phyloP scores from a whole-genome alignment of 805 yeast genomes.

The Saccharomycopsis lassenensis region DNA sequence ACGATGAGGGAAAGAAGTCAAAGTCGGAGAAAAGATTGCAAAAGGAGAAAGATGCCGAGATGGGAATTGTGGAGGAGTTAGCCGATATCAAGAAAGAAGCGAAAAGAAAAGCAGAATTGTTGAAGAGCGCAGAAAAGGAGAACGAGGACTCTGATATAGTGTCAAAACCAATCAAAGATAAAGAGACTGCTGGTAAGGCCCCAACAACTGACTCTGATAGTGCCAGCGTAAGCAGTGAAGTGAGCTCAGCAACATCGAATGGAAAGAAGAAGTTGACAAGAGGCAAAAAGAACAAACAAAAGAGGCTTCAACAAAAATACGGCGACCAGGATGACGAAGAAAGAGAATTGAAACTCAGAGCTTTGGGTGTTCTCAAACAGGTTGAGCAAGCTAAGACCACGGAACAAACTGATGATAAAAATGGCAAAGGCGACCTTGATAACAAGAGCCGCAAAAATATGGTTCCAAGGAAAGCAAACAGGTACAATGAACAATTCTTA shows the following conservation, averaged over 20 bases:
- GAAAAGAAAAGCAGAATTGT: conserved; percentile 7
- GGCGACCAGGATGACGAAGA: conserved; percentile 92
- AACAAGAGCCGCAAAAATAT: conserved; percentile 13
- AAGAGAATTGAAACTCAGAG: conserved; percentile 59
- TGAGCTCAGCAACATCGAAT: no score
- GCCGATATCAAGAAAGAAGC: conserved; percentile 24
- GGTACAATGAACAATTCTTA: conserved; percentile 16
- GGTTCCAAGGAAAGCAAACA: conserved; percentile 12
- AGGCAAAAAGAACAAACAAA: conserved; percentile 77
- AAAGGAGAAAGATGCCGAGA: conserved; percentile 24
- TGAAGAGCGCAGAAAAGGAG: conserved; percentile 8
- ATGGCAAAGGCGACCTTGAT: conserved; percentile 22
- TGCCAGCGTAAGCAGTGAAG: conserved; percentile 17
- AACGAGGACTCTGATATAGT: conserved; percentile 8
- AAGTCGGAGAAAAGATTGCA: conserved; percentile 17
- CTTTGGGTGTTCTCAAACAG: conserved; percentile 72
- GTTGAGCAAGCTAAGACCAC: conserved; percentile 26
- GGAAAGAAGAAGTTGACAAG: conserved; percentile 39
- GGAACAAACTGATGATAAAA: conserved; percentile 21
- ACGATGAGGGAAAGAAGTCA: conserved; percentile 34
- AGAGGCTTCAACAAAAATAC: conserved; percentile 74
- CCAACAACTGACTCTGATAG: neutral
- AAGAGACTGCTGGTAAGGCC: conserved; percentile 1
- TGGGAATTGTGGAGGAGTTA: conserved; percentile 23
- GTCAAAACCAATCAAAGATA: neutral